Conservation (phyloP, 2,329 filamentous ascomycete species). For the Lachnellula suecica region DNA sequence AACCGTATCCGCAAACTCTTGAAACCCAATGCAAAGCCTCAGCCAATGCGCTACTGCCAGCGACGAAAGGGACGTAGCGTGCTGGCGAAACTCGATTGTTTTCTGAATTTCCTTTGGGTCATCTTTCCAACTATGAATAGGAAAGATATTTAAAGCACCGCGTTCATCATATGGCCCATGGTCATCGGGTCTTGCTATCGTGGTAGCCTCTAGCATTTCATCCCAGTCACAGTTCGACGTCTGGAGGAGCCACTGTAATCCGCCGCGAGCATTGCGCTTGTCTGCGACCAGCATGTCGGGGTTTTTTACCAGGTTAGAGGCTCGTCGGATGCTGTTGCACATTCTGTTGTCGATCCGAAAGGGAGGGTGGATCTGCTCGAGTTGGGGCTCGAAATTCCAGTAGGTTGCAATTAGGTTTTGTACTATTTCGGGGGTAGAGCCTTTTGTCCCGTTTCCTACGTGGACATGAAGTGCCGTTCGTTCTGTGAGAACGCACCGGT, state of each 20-base stretch:
- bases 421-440: neutral
- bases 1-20: neutral
- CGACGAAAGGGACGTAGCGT: neutral
- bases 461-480: neutral
- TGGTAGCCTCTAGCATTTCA: too few species aligned
- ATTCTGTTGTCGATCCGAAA: neutral
- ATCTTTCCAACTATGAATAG: neutral
- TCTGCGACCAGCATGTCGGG: neutral
- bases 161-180: neutral
- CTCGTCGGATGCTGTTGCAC: neutral
- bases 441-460: neutral
- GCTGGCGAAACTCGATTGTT: neutral
- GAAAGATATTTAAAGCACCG: neutral
- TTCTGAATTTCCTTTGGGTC: neutral
- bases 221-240: too few species aligned
- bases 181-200: too few species aligned
- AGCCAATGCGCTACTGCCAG: neutral
- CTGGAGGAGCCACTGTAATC: too few species aligned
- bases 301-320: neutral
- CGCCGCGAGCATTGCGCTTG: too few species aligned
- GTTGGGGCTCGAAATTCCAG: neutral
- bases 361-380: neutral
- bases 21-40: neutral
- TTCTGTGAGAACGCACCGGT: neutral
- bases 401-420: neutral